These are phyloP conservation scores for Suaeda aralocaspica DNA, from an alignment of 148 eudicot species.

Conservation along the genomic window DNA sequence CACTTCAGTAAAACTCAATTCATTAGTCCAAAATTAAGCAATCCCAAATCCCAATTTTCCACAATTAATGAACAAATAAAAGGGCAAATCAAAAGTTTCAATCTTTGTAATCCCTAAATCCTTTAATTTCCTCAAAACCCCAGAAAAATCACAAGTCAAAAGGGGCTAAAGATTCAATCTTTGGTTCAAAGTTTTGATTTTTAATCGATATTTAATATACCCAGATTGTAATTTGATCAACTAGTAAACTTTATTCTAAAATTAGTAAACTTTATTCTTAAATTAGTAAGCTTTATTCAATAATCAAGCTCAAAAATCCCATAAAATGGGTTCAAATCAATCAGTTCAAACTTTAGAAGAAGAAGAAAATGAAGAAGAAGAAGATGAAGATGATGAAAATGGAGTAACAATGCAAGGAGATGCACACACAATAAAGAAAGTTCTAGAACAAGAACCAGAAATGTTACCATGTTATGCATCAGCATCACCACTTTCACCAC, in stretches of 20 bases:
- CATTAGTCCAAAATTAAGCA: too few species aligned
- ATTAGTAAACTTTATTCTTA: conserved; percentile 11
- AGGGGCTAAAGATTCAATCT: too few species aligned
- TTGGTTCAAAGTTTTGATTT: too few species aligned
- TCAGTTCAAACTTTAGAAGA: conserved; percentile 55
- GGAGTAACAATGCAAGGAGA: conserved; percentile 31
- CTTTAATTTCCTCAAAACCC: too few species aligned
- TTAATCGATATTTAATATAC: background rate
- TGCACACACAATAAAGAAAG: conserved; percentile 45
- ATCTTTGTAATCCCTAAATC: too few species aligned
- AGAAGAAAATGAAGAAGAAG: conserved; percentile 60
- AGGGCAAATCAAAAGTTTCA: too few species aligned
- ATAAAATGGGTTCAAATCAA: conserved; percentile 69
- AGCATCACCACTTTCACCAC: conserved; percentile 93
- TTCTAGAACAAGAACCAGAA: conserved; percentile 91
- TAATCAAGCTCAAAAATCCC: background rate
- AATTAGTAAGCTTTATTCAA: background rate
- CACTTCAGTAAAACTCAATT: too few species aligned
- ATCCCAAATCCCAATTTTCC: too few species aligned
- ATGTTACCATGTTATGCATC: conserved; percentile 97
- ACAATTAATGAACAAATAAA: too few species aligned
- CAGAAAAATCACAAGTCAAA: too few species aligned
- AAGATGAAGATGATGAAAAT: conserved; percentile 37
- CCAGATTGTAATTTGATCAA: conserved; percentile 13
- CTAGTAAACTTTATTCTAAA: too few species aligned